A percentile compares a stretch with the other conserved stretches of the same genome.
Evolutionary conservation across 2,329 filamentous ascomycete genomes (phyloP).

Genomic region (Penicillium concentricum): DNA sequence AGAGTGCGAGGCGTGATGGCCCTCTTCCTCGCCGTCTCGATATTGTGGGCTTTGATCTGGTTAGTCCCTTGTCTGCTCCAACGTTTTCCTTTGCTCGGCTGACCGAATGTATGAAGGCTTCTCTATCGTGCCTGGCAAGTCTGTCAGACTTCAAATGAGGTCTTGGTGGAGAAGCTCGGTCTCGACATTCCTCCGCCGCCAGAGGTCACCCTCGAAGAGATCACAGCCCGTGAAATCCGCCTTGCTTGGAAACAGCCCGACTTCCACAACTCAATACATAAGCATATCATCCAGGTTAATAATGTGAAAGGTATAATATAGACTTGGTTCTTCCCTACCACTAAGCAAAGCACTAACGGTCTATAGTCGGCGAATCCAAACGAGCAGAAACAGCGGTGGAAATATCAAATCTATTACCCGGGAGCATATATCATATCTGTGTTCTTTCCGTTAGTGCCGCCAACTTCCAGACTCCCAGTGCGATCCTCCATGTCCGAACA

Average conservation of each 20-base stretch:
- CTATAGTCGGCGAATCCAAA: slow-evolving; percentile 76
- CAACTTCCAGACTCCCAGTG: slow-evolving; percentile 88
- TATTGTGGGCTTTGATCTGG: slow-evolving; percentile 52
- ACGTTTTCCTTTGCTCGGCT: slow-evolving; percentile 1
- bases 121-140: slow-evolving; percentile 84
- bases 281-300: slow-evolving; percentile 91
- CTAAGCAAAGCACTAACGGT: slow-evolving; percentile 12
- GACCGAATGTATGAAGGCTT: slow-evolving; percentile 57
- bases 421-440: slow-evolving; percentile 88
- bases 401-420: slow-evolving; percentile 81
- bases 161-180: slow-evolving; percentile 85
- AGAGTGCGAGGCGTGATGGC: slow-evolving; percentile 51
- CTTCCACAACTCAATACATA: slow-evolving; percentile 67
- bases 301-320: slow-evolving; percentile 71
- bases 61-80: slow-evolving; percentile 25
- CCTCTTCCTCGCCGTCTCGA: slow-evolving; percentile 48
- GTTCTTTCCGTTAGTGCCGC: slow-evolving; percentile 88
- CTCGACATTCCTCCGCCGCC: slow-evolving; percentile 91
- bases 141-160: slow-evolving; percentile 83
- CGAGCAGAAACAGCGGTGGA: slow-evolving; percentile 83
- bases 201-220: slow-evolving; percentile 84
- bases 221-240: slow-evolving; percentile 81
- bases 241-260: slow-evolving; percentile 85
- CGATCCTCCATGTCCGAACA: slow-evolving; percentile 80
- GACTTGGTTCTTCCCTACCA: slow-evolving; percentile 1